A percentile compares a stretch with the other conserved stretches of the same genome.
phyloP scores from a whole-genome alignment of 768 basidiomycete species.

The Suillus occidentalis region DNA sequence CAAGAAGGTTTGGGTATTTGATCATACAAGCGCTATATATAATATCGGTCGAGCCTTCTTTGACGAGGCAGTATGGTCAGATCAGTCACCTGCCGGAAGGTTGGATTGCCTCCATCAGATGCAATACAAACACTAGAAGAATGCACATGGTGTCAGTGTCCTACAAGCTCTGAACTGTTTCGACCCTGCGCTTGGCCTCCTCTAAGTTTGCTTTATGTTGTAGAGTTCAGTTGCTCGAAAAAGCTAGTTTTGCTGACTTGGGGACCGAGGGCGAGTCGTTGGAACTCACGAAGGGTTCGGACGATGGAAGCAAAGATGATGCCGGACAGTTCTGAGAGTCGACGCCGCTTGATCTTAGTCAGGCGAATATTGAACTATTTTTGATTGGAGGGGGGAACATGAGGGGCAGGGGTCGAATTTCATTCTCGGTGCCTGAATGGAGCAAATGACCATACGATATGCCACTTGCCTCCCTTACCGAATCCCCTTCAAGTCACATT shows the following conservation, averaged over 20 bases:
- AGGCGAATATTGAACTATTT: background rate
- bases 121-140: background rate
- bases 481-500: background rate
- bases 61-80: background rate
- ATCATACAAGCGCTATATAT: constrained; percentile 13
- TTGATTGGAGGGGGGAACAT: background rate
- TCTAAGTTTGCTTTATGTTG: background rate
- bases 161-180: background rate
- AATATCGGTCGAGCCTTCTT: background rate
- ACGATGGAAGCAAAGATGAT: background rate
- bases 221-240: background rate
- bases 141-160: background rate
- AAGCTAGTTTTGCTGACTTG: background rate
- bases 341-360: background rate
- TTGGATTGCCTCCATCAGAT: background rate
- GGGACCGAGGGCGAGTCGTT: background rate
- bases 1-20: constrained; percentile 23
- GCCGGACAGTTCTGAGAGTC: background rate
- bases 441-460: background rate
- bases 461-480: background rate
- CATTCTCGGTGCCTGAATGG: constrained; percentile 8
- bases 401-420: background rate
- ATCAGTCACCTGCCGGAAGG: background rate
- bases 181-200: background rate
- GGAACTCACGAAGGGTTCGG: background rate